These are phyloP conservation scores for Luvunga scandens DNA, from an alignment of 345 rosid genomes.

Conservation along the genomic window DNA sequence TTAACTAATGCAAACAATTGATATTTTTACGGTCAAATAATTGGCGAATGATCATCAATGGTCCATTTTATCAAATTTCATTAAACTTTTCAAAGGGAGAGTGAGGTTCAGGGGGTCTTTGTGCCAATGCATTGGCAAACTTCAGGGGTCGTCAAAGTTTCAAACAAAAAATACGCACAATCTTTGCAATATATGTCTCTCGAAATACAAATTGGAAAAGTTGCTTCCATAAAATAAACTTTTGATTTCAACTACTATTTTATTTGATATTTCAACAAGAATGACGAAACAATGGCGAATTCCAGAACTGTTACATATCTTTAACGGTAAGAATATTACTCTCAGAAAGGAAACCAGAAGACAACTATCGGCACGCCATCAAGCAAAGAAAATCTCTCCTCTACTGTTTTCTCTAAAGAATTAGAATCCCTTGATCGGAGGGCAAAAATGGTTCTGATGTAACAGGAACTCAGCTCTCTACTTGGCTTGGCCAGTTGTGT, in stretches of 20 bases:
- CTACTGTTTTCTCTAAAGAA: background rate
- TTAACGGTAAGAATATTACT: background rate
- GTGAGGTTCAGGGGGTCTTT: too few species aligned
- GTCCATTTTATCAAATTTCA: too few species aligned
- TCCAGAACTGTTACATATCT: background rate
- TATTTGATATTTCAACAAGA: slow-evolving; percentile 3
- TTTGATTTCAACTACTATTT: background rate
- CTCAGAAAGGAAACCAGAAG: background rate
- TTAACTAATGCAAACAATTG: background rate
- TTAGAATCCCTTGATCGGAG: background rate
- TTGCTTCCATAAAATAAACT: background rate
- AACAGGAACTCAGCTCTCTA: slow-evolving; percentile 41
- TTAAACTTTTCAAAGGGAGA: too few species aligned
- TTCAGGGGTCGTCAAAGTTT: background rate
- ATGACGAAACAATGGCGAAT: background rate
- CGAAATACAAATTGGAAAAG: background rate
- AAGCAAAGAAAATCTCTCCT: background rate
- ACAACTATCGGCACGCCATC: background rate
- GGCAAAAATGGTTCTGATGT: background rate
- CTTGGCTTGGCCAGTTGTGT: slow-evolving; percentile 39
- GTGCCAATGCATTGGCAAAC: background rate
- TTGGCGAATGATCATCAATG: too few species aligned
- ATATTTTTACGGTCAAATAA: too few species aligned
- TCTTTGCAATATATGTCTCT: background rate
- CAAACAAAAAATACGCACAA: background rate